Percentiles rank a stretch among this genome's conserved stretches.
phyloP scores from a whole-genome alignment of 805 yeast species.

The Maudiozyma bulderi region DNA sequence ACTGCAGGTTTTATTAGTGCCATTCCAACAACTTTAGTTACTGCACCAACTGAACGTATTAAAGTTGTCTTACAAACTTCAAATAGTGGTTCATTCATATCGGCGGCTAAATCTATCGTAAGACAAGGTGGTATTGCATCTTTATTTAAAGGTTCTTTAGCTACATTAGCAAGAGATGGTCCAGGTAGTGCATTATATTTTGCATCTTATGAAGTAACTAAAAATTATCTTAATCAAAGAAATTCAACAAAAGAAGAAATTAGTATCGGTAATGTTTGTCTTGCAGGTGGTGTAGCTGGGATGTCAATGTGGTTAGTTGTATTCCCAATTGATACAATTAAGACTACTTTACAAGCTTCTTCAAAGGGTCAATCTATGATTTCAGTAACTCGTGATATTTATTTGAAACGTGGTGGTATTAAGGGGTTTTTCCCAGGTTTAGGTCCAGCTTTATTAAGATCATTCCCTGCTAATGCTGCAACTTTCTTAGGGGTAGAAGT shows the following conservation, averaged over 20 bases:
- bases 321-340: slow-evolving; percentile 93
- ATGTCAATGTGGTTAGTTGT: slow-evolving; percentile 94
- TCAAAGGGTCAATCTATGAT: slow-evolving; percentile 39
- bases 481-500: slow-evolving; percentile 93
- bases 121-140: slow-evolving; percentile 76
- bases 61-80: slow-evolving; percentile 88
- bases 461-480: slow-evolving; percentile 99
- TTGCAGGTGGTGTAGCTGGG: slow-evolving; percentile 95
- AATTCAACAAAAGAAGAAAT: slow-evolving; percentile 34
- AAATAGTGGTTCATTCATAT: slow-evolving; percentile 18
- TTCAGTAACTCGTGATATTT: slow-evolving; percentile 59
- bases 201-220: slow-evolving; percentile 83
- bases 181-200: slow-evolving; percentile 95
- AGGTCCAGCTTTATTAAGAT: slow-evolving; percentile 88
- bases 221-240: slow-evolving; percentile 45
- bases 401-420: slow-evolving; percentile 59
- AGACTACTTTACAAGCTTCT: slow-evolving; percentile 36
- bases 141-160: slow-evolving; percentile 81
- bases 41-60: slow-evolving; percentile 96
- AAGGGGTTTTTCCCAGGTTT: slow-evolving; percentile 95
- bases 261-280: slow-evolving; percentile 63
- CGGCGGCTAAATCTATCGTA: slow-evolving; percentile 56
- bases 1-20: slow-evolving; percentile 94
- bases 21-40: slow-evolving; percentile 86
- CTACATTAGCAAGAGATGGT: slow-evolving; percentile 92